Evolutionary conservation across 164 flowering plant species (phyloP).

Genomic region (Vitis riparia): DNA sequence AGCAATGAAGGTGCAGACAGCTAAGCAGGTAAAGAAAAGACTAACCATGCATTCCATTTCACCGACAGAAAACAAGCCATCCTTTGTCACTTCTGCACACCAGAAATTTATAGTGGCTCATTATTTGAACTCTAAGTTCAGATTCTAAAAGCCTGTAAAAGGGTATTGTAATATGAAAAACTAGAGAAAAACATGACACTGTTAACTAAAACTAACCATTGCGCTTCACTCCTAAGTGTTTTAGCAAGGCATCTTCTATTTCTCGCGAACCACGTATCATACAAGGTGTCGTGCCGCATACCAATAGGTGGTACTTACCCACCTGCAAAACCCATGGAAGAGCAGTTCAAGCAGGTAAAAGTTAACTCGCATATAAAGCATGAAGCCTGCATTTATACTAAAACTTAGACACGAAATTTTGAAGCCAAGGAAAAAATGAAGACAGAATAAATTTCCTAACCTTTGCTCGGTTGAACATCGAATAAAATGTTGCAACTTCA

Average conservation of each 20-base stretch:
- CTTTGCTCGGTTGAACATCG: conserved; percentile 95
- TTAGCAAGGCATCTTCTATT: conserved; percentile 85
- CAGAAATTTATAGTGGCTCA: background rate
- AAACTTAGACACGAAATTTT: too few relatives aligned
- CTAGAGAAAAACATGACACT: background rate
- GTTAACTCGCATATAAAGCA: background rate
- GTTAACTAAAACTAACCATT: conserved; percentile 56
- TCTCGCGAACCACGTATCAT: conserved; percentile 99
- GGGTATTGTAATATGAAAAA: background rate
- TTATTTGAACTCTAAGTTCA: background rate
- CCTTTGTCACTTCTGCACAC: conserved; percentile 92
- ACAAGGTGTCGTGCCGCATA: conserved; percentile 98
- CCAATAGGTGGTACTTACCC: conserved; percentile 94
- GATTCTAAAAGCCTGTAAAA: background rate
- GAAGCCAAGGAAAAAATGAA: background rate
- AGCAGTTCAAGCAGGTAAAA: conserved; percentile 3
- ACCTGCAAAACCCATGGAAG: conserved; percentile 50
- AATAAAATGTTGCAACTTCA: conserved; percentile 97
- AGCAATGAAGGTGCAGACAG: conserved; percentile 1
- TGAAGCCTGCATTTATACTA: too few relatives aligned
- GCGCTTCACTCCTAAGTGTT: conserved; percentile 95
- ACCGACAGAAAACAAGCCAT: conserved; percentile 97
- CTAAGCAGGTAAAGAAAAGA: background rate
- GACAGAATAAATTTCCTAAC: conserved; percentile 34
- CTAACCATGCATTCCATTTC: conserved; percentile 99